Percentiles rank a stretch among this genome's conserved stretches.
phyloP scores from a whole-genome alignment of 2,329 filamentous ascomycete species.

The Lecanosticta acicola region DNA sequence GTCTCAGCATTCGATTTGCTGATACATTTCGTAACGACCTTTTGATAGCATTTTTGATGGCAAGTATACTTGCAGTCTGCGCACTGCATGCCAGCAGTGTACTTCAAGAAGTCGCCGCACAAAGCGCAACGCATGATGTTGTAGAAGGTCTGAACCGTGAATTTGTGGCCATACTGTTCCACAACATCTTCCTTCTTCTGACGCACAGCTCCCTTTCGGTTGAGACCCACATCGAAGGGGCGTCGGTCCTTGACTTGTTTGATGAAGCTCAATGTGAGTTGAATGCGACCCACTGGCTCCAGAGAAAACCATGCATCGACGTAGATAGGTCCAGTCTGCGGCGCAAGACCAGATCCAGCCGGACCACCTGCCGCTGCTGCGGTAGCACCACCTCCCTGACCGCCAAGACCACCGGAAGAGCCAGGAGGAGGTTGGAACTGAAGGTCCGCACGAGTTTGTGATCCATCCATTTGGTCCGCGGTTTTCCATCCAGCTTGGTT shows the following conservation, averaged over 20 bases:
- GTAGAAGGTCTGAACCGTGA: conserved; percentile 97
- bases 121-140: conserved; percentile 99
- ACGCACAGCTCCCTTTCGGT: conserved; percentile 90
- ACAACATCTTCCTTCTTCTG: conserved; percentile 97
- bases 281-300: conserved; percentile 87
- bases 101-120: conserved; percentile 97
- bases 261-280: conserved; percentile 83
- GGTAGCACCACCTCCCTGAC: conserved; percentile 29
- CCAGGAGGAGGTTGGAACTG: conserved; percentile 49
- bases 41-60: conserved; percentile 93
- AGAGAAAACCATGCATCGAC: conserved; percentile 97
- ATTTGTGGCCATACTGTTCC: conserved; percentile 99
- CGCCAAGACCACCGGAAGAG: conserved; percentile 29
- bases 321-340: conserved; percentile 51
- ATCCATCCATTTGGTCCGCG: conserved; percentile 82
- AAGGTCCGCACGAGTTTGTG: conserved; percentile 48
- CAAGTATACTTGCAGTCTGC: conserved; percentile 99
- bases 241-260: conserved; percentile 82
- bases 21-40: conserved; percentile 98
- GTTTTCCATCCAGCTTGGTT: conserved; percentile 95
- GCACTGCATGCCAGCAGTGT: conserved; percentile 97
- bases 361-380: conserved; percentile 38
- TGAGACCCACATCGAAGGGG: conserved; percentile 81
- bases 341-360: conserved; percentile 36
- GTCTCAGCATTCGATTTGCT: conserved; percentile 98